Evolutionary conservation across 441 rosid species (phyloP).

Genomic region (Brassica hybrid): DNA sequence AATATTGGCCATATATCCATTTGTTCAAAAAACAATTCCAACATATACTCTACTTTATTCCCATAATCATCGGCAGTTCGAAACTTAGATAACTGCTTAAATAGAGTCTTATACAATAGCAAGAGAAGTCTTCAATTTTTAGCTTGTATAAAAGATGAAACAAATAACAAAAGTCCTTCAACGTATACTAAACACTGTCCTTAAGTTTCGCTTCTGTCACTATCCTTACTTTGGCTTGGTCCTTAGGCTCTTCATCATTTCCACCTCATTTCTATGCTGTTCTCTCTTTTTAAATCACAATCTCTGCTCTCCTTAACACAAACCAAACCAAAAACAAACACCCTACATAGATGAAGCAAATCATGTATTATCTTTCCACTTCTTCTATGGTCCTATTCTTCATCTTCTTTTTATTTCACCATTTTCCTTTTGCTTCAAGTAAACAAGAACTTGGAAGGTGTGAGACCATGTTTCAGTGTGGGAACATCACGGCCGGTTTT

Average conservation of each 20-base stretch:
- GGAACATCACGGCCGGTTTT: background rate
- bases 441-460: background rate
- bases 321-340: constrained; percentile 4
- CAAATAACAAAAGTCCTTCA: constrained; percentile 1
- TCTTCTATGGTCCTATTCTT: background rate
- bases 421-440: background rate
- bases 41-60: too few species aligned
- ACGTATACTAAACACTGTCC: constrained; percentile 25
- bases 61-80: too few species aligned
- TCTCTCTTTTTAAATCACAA: background rate
- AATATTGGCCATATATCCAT: too few species aligned
- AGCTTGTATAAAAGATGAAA: too few species aligned
- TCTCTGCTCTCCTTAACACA: background rate
- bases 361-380: constrained; percentile 6
- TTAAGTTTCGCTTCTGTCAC: background rate
- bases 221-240: constrained; percentile 16
- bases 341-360: background rate
- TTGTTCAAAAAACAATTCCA: too few species aligned
- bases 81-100: background rate
- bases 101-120: too few species aligned
- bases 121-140: too few species aligned
- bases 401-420: background rate
- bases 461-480: background rate
- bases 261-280: background rate
- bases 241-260: background rate